Base-by-base conservation (phyloP, 2,329 filamentous ascomycete genomes). In the Colletotrichum sp. region DNA sequence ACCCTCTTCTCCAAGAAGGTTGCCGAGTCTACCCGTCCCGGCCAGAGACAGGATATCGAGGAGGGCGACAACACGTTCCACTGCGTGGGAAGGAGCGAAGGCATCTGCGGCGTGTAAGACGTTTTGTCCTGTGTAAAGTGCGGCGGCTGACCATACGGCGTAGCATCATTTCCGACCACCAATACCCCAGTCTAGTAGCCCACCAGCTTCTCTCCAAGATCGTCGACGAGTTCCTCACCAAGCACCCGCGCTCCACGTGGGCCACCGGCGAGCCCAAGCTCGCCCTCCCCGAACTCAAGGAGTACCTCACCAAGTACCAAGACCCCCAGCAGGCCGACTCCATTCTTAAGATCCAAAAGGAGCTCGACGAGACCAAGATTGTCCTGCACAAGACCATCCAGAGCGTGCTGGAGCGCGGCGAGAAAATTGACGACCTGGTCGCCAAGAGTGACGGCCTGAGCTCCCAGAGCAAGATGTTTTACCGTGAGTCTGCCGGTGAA, bases 341-440 rank as follows among this genome's bases (percentile, higher is more conserved):
- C 86, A 98, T 99, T 83, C 92, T 95, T 89, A 96, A 95, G 90
- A 98, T 99, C 81, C 96, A 99, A 86, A 94, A 95, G 87, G 96
- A 99, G 88, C 90, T 99, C 77, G 96, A 99, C 83, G 96, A 98
- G 90, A 99, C 96, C 77, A 99, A 98, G 91, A 96, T 98, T 83
- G 94, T 98, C 76, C 90, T 99, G 81, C 96, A 99, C 88, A 98
- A 99, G 91, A 98, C 97, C 60, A 98, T 98, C 81, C 94, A 98
- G 88, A 95, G 92, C 81, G 93, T 94, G 68, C 85, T 98, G 82
- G 94, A 98, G 89, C 92, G 97, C 77, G 97, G 96, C 57, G 96
- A 99, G 92, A 99, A 98, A 91, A 95, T 99, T 80, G 96, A 99
- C 83, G 95, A 94, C 81, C 87, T 99, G 80, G 96, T 99, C 62